phyloP scores from a whole-genome alignment of 2,329 filamentous ascomycete species.

The Fusarium mangiferae region DNA sequence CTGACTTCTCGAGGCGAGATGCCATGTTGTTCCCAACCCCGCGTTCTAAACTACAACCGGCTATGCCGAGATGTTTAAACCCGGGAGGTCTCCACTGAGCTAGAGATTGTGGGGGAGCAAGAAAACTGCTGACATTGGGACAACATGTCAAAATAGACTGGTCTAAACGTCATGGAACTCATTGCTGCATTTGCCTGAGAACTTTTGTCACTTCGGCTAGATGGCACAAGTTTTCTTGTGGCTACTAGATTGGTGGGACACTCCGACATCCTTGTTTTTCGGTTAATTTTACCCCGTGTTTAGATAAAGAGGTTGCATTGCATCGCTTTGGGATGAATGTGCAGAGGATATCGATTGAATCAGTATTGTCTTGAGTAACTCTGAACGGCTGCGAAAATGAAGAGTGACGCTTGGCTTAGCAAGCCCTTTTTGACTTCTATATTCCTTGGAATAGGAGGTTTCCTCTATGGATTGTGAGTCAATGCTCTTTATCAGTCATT shows the following conservation, averaged over 20 bases:
- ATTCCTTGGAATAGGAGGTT: conserved; percentile 53
- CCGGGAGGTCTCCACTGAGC: conserved; percentile 18
- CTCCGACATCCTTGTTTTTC: conserved; percentile 8
- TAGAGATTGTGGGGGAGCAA: not conserved
- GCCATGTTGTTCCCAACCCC: conserved; percentile 16
- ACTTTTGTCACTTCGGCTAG: not conserved
- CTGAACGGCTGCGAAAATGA: conserved; percentile 22
- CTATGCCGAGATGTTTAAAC: conserved; percentile 5
- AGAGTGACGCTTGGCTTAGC: conserved; percentile 47
- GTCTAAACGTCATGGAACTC: accelerated
- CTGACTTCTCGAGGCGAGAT: conserved; percentile 7
- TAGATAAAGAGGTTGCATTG: conserved; percentile 16
- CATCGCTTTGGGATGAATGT: not conserved
- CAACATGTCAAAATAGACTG: not conserved
- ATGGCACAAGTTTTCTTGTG: not conserved
- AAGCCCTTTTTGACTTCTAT: conserved; percentile 53
- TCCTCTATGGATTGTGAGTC: conserved; percentile 53
- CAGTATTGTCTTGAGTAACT: not conserved
- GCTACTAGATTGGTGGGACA: not conserved
- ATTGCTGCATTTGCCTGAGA: accelerated
- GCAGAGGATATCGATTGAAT: not conserved
- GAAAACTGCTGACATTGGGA: not conserved
- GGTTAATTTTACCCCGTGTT: conserved; percentile 27
- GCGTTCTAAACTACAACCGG: conserved; percentile 29
- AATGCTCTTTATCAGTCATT: accelerated